Evolutionary conservation across 2,329 filamentous ascomycete genomes (phyloP), one percentile per base, ranked within the genome.

Genomic region (Penicillium paneum): DNA sequence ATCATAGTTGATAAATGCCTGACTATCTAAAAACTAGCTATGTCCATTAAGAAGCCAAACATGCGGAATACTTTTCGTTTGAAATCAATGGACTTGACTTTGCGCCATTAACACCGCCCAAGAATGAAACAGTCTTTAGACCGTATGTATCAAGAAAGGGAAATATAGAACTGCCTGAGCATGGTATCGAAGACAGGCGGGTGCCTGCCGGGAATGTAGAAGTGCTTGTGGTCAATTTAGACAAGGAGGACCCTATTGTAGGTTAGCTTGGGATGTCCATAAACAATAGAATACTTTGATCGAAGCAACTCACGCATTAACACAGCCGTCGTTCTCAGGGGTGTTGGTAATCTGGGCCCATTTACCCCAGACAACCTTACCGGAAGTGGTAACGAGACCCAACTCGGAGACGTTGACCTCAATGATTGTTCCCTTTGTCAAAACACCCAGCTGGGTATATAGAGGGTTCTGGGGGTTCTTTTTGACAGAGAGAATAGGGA

Each of bases 351-450:
- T 81, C 74, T 91, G 88, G 8, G 89, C 89, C 76, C 87, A 94
- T 63, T 90, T 82, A 64, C 90, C 91, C 92, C 92, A 97, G 7
- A 93, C 90, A 8, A 96, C 90, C 78, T 97, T 97, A 59, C 94
- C 94, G 59, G 86, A 87, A 1, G 92, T 88, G 3, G 94, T 97
- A 15, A 95, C 91, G 58, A 97, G 79, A 60, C 94, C 94, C 59
- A 97, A 76, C 72, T 99, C 94, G 53, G 84, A 89, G 29, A 97
- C 91, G 71, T 99, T 96, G 67, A 97, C 91, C 76, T 97, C 93
- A 68, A 93, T 85, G 57, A 88, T 84, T 29, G 86, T 93, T 60
- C 90, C 90, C 76, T 91, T 91, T 44, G 89, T 93, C 67, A 97
- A 74, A 3, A 96, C 92, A 57, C 93, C 93, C 5, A 97, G 79